Evolutionary conservation across 129 eudicot species (phyloP), one percentile per base, ranked within the genome.

Genomic region (Scalesia atractyloides): DNA sequence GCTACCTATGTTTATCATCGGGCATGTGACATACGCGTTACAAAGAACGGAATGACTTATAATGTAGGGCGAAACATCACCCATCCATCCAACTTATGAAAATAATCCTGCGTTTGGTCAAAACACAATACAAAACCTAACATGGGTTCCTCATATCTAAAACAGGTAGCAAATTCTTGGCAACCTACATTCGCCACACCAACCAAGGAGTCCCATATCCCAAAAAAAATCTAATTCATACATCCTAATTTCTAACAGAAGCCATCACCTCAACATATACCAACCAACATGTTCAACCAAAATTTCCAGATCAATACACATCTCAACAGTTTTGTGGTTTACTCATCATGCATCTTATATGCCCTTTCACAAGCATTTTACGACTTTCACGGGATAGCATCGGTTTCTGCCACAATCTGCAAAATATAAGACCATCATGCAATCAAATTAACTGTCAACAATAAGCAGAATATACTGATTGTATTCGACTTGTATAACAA

Each of bases 131-230:
- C 69, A 68, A 81, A 70, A 72, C 70, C 82, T 18, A 65, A 15
- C 48, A 58, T 15, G 81, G 72, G 74, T 39, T 74, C 57, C 84
- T 52, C 58, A 75, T 48, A 60, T 39, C 76, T 74, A 71, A 64
- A 64, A 49, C 22, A 7, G 70, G 76, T 44, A 81, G 81, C 84
- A 81, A 56, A 56, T 70, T 81, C 77, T 69, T 69, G n/a, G 53
- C 75, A 72, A 69, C 78, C 82, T 77, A 78, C 81, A 74, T 76
- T 74, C 66, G 81, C 81, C 67, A 77, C 85, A 50, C 80, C 16
- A 44, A 76, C 54, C 69, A 73, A 76, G 61, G 73, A 73, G 80
- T 49, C 66, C 73, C 69, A 43, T 57, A 47, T 73, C 72, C 65
- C 52, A 33, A 74, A 63, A 68, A 71, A 47, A 72, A 26, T 74